Conservation (phyloP, 2,329 filamentous ascomycete species). For the Fusarium denticulatum region DNA sequence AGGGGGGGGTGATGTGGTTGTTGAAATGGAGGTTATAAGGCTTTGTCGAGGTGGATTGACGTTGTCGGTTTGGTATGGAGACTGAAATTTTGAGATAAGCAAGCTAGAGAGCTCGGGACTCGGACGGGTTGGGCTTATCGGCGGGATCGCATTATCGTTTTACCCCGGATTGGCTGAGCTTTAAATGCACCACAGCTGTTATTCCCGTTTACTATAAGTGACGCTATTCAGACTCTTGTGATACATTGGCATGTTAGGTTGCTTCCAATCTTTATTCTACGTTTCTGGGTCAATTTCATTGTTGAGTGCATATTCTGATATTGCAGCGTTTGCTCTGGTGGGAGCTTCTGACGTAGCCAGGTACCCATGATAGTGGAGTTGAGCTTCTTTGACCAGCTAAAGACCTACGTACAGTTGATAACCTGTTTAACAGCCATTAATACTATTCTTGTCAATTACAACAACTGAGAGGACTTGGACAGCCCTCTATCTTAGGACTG, state of each 20-base stretch:
- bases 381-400: not conserved
- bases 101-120: conserved; percentile 17
- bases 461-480: not conserved
- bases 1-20: conserved; percentile 10
- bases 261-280: not conserved
- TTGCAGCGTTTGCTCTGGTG: not conserved
- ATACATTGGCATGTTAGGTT: not conserved
- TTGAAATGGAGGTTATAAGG: conserved; percentile 9
- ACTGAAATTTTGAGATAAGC: conserved; percentile 47
- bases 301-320: not conserved
- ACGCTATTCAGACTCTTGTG: not conserved
- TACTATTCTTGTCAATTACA: not conserved
- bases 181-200: not conserved
- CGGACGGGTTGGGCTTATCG: conserved; percentile 37
- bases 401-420: not conserved
- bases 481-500: not conserved
- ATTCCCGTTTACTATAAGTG: not conserved
- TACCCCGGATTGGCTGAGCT: conserved; percentile 33
- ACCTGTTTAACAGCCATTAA: not conserved
- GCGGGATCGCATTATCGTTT: conserved; percentile 48
- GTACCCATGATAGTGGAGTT: conserved; percentile 11
- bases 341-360: conserved; percentile 13
- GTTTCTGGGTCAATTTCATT: not conserved
- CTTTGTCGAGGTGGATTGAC: conserved; percentile 22
- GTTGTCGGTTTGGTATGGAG: conserved; percentile 24